Evolutionary conservation across 2,329 filamentous ascomycete species (phyloP).

Genomic region (Corynespora cassiicola): DNA sequence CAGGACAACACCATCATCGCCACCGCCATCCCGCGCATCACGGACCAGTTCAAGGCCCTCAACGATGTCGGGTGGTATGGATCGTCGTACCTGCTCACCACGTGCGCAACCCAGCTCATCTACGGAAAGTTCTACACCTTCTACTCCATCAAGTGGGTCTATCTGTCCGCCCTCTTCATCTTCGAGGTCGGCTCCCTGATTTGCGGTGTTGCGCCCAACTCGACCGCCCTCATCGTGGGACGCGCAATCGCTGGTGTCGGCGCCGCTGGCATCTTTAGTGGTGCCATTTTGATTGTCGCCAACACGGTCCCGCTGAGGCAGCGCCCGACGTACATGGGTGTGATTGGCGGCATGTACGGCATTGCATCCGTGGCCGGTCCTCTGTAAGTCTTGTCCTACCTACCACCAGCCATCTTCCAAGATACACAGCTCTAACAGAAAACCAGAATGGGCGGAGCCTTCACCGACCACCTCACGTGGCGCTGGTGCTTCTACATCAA

Average conservation of each 20-base stretch:
- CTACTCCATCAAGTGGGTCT: conserved; percentile 56
- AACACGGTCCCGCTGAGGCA: conserved; percentile 53
- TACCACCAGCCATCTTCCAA: neutral
- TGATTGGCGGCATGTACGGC: conserved; percentile 58
- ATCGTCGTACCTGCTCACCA: conserved; percentile 50
- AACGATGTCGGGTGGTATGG: conserved; percentile 57
- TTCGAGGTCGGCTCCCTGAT: conserved; percentile 61
- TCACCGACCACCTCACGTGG: conserved; percentile 55
- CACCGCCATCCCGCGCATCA: conserved; percentile 57
- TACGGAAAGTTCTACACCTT: conserved; percentile 55
- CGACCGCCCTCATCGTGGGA: conserved; percentile 58
- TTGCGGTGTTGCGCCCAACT: conserved; percentile 59
- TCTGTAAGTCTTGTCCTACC: conserved; percentile 36
- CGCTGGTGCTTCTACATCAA: conserved; percentile 57
- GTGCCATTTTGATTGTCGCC: conserved; percentile 56
- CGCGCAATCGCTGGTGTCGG: conserved; percentile 59
- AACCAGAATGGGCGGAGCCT: conserved; percentile 50
- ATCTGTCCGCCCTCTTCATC: conserved; percentile 51
- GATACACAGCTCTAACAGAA: conserved; percentile 40
- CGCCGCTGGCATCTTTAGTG: conserved; percentile 57
- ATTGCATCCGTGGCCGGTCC: conserved; percentile 57
- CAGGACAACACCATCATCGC: conserved; percentile 57
- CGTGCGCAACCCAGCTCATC: conserved; percentile 48
- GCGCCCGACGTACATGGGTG: conserved; percentile 57
- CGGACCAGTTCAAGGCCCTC: conserved; percentile 54